phyloP scores from a whole-genome alignment of 78 protist genomes.

The Dictyostelium purpureum region DNA sequence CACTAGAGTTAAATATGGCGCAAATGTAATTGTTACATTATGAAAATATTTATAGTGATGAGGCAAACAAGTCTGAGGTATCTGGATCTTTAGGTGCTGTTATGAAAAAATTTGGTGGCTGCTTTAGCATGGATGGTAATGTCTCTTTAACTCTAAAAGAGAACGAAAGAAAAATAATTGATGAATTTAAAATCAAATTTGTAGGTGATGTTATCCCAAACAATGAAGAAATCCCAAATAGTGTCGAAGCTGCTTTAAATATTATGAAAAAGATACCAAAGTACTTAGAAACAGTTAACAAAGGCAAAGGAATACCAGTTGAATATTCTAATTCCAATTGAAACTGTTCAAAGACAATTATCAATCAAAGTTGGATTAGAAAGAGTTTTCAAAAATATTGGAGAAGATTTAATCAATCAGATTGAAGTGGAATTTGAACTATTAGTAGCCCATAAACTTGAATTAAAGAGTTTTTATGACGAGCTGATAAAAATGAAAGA shows the following conservation, averaged over 20 bases:
- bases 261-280: not conserved
- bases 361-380: not conserved
- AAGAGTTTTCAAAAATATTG: not conserved
- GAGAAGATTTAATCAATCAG: not conserved
- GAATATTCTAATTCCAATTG: not conserved
- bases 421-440: not conserved
- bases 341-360: not conserved
- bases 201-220: not conserved
- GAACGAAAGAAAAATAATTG: not conserved
- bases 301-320: not conserved
- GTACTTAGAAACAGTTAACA: too few species aligned
- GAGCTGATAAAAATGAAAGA: not conserved
- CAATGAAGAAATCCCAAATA: not conserved
- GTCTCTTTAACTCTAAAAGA: not conserved
- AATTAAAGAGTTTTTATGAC: not conserved
- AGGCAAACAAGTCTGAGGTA: not conserved
- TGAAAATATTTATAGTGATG: not conserved
- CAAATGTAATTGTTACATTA: not conserved
- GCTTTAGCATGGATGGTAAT: not conserved
- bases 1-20: not conserved
- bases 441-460: not conserved
- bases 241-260: not conserved
- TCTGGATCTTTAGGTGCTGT: not conserved
- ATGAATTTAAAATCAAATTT: not conserved
- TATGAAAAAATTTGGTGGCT: not conserved